phyloP scores from a whole-genome alignment of 345 rosid species.

The Theobroma cacao region DNA sequence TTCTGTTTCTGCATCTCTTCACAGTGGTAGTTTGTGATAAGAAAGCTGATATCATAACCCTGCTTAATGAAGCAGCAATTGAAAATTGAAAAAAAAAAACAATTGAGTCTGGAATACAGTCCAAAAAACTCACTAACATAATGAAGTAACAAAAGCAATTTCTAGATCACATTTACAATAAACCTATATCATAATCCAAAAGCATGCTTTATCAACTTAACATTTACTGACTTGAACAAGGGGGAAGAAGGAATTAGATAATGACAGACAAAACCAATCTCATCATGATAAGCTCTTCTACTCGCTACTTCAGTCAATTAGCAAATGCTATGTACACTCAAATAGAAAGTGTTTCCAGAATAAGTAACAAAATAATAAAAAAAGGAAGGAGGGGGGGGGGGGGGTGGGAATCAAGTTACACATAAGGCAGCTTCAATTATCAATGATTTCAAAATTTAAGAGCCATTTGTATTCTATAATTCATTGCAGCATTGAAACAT shows the following conservation, averaged over 20 bases:
- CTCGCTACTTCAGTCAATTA: neutral
- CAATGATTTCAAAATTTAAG: neutral
- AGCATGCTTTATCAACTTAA: neutral
- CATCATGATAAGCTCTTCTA: neutral
- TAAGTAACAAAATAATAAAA: neutral
- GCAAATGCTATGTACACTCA: neutral
- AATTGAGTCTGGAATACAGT: neutral
- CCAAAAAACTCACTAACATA: neutral
- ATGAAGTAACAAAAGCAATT: neutral
- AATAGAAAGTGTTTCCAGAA: neutral
- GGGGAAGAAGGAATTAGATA: neutral
- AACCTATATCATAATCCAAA: neutral
- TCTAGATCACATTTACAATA: neutral
- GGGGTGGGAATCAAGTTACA: neutral
- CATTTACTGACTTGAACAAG: neutral
- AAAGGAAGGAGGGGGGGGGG: too few relatives aligned
- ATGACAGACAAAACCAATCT: neutral
- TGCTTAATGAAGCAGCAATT: slow-evolving; percentile 30
- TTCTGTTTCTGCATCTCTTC: slow-evolving; percentile 98
- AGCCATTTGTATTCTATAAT: neutral
- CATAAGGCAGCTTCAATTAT: neutral
- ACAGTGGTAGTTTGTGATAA: slow-evolving; percentile 91
- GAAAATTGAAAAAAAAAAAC: slow-evolving; percentile 6
- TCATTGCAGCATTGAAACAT: neutral
- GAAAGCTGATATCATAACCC: slow-evolving; percentile 99